Conservation (phyloP, 1,139 yeast genomes). For the Scheffersomyces insectosa region DNA sequence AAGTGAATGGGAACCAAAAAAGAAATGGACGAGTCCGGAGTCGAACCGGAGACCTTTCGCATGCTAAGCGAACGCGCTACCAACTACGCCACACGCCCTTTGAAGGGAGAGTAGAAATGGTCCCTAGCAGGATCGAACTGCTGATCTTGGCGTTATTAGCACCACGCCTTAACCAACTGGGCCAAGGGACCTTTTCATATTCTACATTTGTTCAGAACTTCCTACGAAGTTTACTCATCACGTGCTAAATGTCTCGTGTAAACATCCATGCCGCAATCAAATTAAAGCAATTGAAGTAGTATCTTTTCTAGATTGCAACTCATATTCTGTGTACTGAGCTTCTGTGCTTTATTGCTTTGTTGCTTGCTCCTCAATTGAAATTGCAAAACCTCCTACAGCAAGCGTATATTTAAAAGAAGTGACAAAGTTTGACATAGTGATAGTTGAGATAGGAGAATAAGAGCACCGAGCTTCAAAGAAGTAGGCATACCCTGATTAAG, state of each 20-base stretch:
- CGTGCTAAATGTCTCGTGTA: neutral
- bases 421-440: no score
- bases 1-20: slow-evolving; percentile 14
- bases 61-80: slow-evolving; percentile 92
- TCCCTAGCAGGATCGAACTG: slow-evolving; percentile 37
- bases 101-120: slow-evolving; percentile 6
- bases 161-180: slow-evolving; percentile 41
- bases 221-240: neutral
- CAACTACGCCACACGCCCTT: slow-evolving; percentile 93
- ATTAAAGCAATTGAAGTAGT: no score
- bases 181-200: slow-evolving; percentile 29
- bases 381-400: no score
- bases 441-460: no score
- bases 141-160: slow-evolving; percentile 43
- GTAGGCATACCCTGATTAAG: no score
- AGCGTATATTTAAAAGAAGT: no score
- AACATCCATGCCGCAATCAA: no score
- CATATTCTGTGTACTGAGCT: no score
- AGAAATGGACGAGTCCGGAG: slow-evolving; percentile 80
- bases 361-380: no score
- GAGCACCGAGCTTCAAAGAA: no score
- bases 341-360: no score
- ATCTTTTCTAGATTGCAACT: no score
- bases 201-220: rapidly evolving
- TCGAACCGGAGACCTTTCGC: slow-evolving; percentile 91